phyloP scores from a whole-genome alignment of 805 yeast species.

The Kodamaea kaohsiungensis region DNA sequence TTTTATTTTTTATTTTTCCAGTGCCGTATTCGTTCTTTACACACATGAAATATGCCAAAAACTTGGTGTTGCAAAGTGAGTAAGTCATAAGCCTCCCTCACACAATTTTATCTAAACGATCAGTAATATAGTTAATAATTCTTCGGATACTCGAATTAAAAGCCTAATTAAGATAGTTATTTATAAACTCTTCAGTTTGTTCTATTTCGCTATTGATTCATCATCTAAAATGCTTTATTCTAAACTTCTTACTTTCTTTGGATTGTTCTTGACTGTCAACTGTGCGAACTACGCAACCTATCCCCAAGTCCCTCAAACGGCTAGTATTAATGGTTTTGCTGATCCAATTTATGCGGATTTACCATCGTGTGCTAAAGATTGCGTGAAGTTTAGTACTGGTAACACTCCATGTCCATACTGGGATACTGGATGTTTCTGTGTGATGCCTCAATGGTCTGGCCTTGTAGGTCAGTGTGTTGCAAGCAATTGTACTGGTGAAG shows the following conservation, averaged over 20 bases:
- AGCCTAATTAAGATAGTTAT: background rate
- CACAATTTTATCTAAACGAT: background rate
- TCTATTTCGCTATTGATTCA: background rate
- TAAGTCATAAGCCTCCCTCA: background rate
- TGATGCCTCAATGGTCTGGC: constrained; percentile 49
- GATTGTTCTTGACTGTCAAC: background rate
- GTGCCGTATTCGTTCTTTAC: no score
- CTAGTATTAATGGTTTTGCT: constrained; percentile 50
- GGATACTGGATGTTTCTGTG: constrained; percentile 54
- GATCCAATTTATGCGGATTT: constrained; percentile 40
- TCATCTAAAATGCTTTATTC: background rate
- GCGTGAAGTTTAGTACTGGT: constrained; percentile 37
- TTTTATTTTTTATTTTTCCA: no score
- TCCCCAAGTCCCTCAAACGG: constrained; percentile 48
- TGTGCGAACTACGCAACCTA: constrained; percentile 29
- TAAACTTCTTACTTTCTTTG: background rate
- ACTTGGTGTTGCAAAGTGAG: no score
- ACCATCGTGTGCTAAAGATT: constrained; percentile 45
- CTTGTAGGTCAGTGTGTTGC: constrained; percentile 46
- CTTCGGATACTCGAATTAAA: background rate
- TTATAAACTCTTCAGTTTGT: background rate
- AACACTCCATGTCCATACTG: constrained; percentile 55
- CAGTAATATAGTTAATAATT: background rate
- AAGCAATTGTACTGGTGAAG: constrained; percentile 35
- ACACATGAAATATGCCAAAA: no score